phyloP scores from a whole-genome alignment of 179 eudicot genomes.

The Beta macrorhiza region DNA sequence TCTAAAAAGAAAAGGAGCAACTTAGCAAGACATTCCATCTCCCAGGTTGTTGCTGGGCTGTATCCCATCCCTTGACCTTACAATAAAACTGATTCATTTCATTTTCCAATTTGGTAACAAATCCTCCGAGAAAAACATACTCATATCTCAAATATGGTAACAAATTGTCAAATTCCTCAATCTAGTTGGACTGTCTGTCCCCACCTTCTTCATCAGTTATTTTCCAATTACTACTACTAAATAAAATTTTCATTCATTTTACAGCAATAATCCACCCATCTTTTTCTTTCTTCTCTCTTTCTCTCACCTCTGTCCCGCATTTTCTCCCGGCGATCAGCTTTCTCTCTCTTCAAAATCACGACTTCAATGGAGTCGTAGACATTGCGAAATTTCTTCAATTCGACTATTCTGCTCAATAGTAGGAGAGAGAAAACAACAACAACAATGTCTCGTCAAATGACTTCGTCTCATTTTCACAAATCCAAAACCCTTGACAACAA shows the following conservation, averaged over 20 bases:
- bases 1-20: no score
- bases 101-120: no score
- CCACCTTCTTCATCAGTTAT: no score
- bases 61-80: no score
- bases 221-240: no score
- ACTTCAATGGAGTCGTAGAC: not conserved
- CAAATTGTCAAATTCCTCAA: no score
- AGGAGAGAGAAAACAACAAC: not conserved
- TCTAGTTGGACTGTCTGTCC: no score
- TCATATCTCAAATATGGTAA: no score
- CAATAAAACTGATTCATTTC: no score
- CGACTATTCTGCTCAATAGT: not conserved
- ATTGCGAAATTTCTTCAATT: not conserved
- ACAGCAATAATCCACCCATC: conserved; percentile 5
- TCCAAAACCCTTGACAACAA: conserved; percentile 34
- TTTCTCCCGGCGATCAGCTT: conserved; percentile 14
- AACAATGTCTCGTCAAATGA: conserved; percentile 27
- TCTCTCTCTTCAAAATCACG: not conserved
- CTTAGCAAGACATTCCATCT: no score
- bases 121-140: no score
- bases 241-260: not conserved
- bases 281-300: conserved; percentile 2
- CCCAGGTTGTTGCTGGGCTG: no score
- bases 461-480: conserved; percentile 29
- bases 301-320: not conserved